Base-by-base conservation (phyloP, 1,284 basidiomycete genomes). In the Sporisorium exsertum region DNA sequence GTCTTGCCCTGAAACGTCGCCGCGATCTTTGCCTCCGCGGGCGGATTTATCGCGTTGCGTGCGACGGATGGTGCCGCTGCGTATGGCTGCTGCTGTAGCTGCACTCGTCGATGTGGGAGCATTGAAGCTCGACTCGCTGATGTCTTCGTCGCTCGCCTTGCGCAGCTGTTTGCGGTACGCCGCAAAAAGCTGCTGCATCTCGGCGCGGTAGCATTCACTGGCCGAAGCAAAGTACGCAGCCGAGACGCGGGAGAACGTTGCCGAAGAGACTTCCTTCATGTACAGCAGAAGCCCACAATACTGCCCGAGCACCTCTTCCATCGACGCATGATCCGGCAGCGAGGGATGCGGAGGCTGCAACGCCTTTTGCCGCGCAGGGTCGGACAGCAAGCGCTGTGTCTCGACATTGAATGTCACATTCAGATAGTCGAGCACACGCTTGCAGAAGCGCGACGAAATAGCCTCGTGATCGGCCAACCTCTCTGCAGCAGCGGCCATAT, bases 261-360 rank as follows among this genome's bases (percentile, higher is more conserved):
- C 60, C 3, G 82, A 67, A 8, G 79, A 74, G 91, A 97, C 95
- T 87, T 99, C 96, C 84, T 95, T 95, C 73, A 97, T 87, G 83
- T 96, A 99, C 16, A 98, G 88, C 86, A 98, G 91, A 53, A 99
- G 85, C 2, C 95, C 95, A 52, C 92, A 91, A 85, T 98, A 98
- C 53, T 91, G 89, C 27, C 93, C 94, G 12, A 98, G 89, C 82
- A 93, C 92, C 29, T 89, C 88, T 81, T 97, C 94, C 84, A 97
- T 70, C 7, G 58, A 40, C 3, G 64, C 67, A 51, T 85, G 84
- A 37, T 79, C 70, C 0, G 58, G 73, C n/a, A 84, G 32, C n/a
- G 67, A 70, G 0, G 82, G 76, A n/a, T 80, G 63, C 2, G 78
- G 73, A 15, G 72, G 74, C 29, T 65, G 60, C n/a, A 76, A 40